Evolutionary conservation across 768 basidiomycete genomes (phyloP).

Genomic region (Leucocoprinus birnbaumii): DNA sequence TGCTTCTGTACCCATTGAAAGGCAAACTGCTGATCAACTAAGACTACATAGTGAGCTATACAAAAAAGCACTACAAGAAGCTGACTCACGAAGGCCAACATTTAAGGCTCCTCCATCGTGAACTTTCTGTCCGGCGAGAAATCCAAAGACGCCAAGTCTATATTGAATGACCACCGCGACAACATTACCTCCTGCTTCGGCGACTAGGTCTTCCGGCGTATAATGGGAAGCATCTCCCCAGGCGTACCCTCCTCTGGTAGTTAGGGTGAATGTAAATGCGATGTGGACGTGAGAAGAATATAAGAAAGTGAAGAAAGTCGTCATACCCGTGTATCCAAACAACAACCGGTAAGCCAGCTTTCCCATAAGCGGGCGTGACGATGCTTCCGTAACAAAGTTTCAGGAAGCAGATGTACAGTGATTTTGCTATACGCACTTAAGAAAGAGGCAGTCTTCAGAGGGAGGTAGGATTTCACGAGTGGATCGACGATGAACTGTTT

Average conservation of each 20-base stretch:
- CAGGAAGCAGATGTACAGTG: too few relatives aligned
- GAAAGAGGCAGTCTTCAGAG: neutral
- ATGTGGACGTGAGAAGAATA: neutral
- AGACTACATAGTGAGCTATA: neutral
- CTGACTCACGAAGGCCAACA: constrained; percentile 41
- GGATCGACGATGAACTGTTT: too few relatives aligned
- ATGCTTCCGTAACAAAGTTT: constrained; percentile 23
- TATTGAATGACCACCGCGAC: constrained; percentile 42
- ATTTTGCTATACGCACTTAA: neutral
- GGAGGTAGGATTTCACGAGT: neutral
- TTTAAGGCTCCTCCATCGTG: constrained; percentile 42
- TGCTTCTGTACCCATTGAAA: constrained; percentile 40
- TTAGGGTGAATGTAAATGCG: too few relatives aligned
- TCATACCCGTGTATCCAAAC: constrained; percentile 42
- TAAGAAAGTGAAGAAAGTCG: too few relatives aligned
- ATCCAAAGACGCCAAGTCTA: constrained; percentile 43
- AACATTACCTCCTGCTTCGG: constrained; percentile 29
- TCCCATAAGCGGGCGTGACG: constrained; percentile 28
- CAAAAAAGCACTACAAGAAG: neutral
- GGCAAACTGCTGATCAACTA: constrained; percentile 45
- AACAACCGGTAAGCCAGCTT: constrained; percentile 30
- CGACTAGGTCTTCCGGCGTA: constrained; percentile 24
- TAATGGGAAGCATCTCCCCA: neutral
- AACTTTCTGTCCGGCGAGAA: constrained; percentile 40
- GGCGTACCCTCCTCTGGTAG: constrained; percentile 8